These are phyloP conservation scores for Crucihimalaya himalaica DNA, from an alignment of 345 rosid genomes.

Conservation along the genomic window DNA sequence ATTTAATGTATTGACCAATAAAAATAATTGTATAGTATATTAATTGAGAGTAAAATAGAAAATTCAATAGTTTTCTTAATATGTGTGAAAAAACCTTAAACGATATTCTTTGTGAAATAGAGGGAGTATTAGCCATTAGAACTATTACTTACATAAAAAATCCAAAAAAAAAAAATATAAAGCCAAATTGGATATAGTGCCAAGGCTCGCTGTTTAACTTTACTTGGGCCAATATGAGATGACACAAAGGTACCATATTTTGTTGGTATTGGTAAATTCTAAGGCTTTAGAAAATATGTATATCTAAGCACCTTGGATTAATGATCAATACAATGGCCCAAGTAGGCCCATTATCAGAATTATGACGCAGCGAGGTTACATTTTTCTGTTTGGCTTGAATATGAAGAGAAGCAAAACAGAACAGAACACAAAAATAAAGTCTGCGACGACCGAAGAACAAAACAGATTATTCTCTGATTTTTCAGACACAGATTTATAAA, in stretches of 20 bases:
- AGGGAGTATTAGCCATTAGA: too few species aligned
- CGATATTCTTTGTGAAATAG: too few species aligned
- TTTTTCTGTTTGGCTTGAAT: too few species aligned
- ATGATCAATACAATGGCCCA: neutral
- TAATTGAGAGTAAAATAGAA: too few species aligned
- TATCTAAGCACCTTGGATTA: neutral
- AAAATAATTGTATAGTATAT: too few species aligned
- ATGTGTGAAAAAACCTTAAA: too few species aligned
- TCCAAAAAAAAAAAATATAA: too few species aligned
- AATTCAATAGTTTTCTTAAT: too few species aligned
- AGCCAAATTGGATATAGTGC: too few species aligned
- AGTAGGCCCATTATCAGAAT: neutral
- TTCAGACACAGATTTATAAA: neutral
- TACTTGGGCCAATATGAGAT: neutral
- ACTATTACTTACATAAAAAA: too few species aligned
- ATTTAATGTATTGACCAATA: too few species aligned
- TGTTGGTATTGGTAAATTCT: neutral
- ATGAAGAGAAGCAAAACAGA: neutral
- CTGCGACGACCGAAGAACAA: conserved; percentile 10
- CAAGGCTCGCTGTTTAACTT: neutral
- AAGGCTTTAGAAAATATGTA: neutral
- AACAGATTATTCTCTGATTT: conserved; percentile 3
- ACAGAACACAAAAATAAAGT: neutral
- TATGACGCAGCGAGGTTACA: neutral
- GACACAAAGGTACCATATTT: neutral